Conservation (phyloP, 345 rosid species). For the Leavenworthia alabamica region DNA sequence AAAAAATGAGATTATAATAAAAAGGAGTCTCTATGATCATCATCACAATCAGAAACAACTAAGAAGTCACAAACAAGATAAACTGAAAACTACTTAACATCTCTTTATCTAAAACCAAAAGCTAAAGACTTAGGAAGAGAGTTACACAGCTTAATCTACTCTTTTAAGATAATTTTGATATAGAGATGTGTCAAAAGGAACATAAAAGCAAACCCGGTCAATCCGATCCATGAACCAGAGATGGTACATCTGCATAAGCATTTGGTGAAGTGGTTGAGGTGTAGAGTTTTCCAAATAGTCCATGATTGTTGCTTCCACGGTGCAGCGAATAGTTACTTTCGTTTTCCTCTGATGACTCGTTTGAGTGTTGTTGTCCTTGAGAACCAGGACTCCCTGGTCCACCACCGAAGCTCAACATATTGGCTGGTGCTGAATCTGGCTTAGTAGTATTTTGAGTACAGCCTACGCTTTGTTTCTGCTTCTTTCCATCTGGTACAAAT, state of each 20-base stretch:
- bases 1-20: no score
- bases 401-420: conserved; percentile 54
- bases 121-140: conserved; percentile 13
- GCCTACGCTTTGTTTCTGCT: conserved; percentile 30
- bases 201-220: conserved; percentile 20
- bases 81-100: conserved; percentile 23
- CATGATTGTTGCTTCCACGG: conserved; percentile 19
- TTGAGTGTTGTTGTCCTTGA: conserved; percentile 54
- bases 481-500: conserved; percentile 64
- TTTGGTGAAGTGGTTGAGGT: conserved; percentile 22
- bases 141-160: conserved; percentile 30
- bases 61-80: conserved; percentile 14
- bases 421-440: conserved; percentile 46
- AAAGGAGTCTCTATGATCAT: conserved; percentile 12
- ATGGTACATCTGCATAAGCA: conserved; percentile 28
- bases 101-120: conserved; percentile 30
- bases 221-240: conserved; percentile 4
- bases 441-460: conserved; percentile 37
- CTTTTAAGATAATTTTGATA: conserved; percentile 6
- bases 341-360: conserved; percentile 78
- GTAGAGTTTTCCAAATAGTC: conserved; percentile 24
- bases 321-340: conserved; percentile 34
- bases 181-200: conserved; percentile 11
- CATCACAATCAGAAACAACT: conserved; percentile 22
- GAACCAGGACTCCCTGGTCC: conserved; percentile 55